These are phyloP conservation scores for Wallemia hederae DNA, from an alignment of 1,284 basidiomycete genomes.

Conservation along the genomic window DNA sequence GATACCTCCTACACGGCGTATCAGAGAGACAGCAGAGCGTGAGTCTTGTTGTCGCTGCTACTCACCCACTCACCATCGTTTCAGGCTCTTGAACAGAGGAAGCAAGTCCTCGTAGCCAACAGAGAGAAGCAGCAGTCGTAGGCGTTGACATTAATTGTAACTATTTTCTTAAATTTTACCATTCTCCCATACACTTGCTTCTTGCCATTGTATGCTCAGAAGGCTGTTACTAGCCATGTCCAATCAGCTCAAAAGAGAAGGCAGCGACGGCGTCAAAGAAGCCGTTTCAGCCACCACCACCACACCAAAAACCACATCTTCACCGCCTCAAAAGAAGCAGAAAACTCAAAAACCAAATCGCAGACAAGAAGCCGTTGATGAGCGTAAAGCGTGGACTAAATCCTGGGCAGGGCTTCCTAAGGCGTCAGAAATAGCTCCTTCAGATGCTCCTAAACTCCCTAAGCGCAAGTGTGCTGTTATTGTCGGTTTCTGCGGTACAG, in stretches of 20 bases:
- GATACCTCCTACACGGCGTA: constrained; percentile 8
- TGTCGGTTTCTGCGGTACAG: constrained; percentile 44
- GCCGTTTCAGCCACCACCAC: not conserved
- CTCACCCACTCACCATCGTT: not conserved
- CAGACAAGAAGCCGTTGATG: not conserved
- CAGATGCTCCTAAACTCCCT: constrained; percentile 16
- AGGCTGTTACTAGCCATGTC: not conserved
- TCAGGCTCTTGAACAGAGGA: not conserved
- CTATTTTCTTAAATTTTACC: not conserved
- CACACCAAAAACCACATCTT: not conserved
- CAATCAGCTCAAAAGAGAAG: not conserved
- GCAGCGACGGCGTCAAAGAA: not conserved
- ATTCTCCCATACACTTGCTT: not conserved
- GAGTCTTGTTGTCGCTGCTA: not conserved
- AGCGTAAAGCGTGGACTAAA: not conserved
- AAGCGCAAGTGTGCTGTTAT: constrained; percentile 42
- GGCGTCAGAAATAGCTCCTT: not conserved
- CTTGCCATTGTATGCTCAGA: not conserved
- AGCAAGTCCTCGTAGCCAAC: not conserved
- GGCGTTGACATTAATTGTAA: not conserved
- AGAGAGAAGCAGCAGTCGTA: not conserved
- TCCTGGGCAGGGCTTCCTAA: not conserved
- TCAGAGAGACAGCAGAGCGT: not conserved
- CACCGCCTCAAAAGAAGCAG: not conserved
- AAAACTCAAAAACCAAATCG: not conserved